Base-by-base conservation (phyloP, 2,329 filamentous ascomycete species). In the Cladosporium austrohemisphaericum region DNA sequence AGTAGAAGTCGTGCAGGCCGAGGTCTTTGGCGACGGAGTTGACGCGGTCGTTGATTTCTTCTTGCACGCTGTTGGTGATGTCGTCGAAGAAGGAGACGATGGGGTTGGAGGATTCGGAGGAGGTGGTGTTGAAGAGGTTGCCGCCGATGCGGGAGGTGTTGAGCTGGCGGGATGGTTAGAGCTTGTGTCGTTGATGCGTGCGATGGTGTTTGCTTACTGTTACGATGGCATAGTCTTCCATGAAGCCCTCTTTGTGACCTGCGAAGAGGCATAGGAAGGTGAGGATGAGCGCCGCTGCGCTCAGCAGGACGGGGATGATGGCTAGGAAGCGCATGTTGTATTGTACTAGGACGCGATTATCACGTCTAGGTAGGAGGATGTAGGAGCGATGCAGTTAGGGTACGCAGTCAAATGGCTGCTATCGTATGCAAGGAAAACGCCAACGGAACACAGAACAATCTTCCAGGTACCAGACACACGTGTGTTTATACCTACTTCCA, bases 1-100 rank as follows among this genome's bases (percentile, higher is more conserved):
- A 76, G 68, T 84, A 84, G 65, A 79, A 85, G 63, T 83, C 76
- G 32, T 78, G 71, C 28, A 83, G 69, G 29, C 78, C 76, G 13
- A 82, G 65, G 14, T 70, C 64, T 37, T 71, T 62, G 16, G 75
- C 72, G 20, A 78, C 61, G 40, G 68, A 65, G 58, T 65, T 66
- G 29, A 71, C 56, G 2, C 67, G 55, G 33, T 67, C 64, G 58
- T 75, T 67, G 48, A 78, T 63, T 29, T 68, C 63, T 48, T 67
- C 59, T 50, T 70, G 63, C 47, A 72, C 57, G 51, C 57, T 50
- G 53, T 67, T 57, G 53, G 56, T 61, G 25, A 59, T 40, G 33
- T 60, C 59, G 51, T 69, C 57, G 40, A 70, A 57, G 46, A 63
- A 60, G 32, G 53, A 52, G n/a, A 65, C 41, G 10, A 65, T 55